Evolutionary conservation across 75 land plant genomes (phyloP), one percentile per base, ranked within the genome.

Genomic region (Cunninghamia lanceolata): DNA sequence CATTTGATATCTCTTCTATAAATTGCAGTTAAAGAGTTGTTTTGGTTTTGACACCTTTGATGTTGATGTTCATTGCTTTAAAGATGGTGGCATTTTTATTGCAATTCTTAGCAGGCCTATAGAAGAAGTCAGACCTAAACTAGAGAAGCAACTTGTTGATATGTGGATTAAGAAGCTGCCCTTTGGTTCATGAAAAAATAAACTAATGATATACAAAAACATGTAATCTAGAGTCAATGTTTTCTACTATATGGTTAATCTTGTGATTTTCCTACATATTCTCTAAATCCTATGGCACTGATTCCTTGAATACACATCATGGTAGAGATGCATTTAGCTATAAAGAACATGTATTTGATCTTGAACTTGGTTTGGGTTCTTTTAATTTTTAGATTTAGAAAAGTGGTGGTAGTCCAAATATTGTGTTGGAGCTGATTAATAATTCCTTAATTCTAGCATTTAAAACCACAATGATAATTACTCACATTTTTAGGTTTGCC

Each of bases 171-270:
- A 80, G 99, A 97, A 70, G 95, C 96, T 46, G 94, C 92, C 21
- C 85, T 97, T 10, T 97, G 99, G 99, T 97, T 97, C 88, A 93
- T 97, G 96, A 95, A 97, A 86, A 96, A 97, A 84, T 88, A n/a
- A n/a, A n/a, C n/a, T n/a, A n/a, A 93, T 85, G 95, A 95, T 83
- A 89, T 90, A 42, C 93, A 91, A 39, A 97, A 97, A 84, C 98
- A 97, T 94, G 98, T 95, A 74, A 74, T 36, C 39, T 74, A 14
- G 39, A 74, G 39, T 74, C 17, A 74, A 74, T 16, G 38, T 74
- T 74, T 16, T 1, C 35, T 34, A 36, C 77, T n/a, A 15, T 15
- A 36, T 53, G 16, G 15, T 53, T 16, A 53, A 16, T 53, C 17
- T 53, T 53, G 16, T 14, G 15, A 4, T 53, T 53, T 53, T 53